Conservation (phyloP, 2,329 filamentous ascomycete genomes). For the Claviceps fusiformis region DNA sequence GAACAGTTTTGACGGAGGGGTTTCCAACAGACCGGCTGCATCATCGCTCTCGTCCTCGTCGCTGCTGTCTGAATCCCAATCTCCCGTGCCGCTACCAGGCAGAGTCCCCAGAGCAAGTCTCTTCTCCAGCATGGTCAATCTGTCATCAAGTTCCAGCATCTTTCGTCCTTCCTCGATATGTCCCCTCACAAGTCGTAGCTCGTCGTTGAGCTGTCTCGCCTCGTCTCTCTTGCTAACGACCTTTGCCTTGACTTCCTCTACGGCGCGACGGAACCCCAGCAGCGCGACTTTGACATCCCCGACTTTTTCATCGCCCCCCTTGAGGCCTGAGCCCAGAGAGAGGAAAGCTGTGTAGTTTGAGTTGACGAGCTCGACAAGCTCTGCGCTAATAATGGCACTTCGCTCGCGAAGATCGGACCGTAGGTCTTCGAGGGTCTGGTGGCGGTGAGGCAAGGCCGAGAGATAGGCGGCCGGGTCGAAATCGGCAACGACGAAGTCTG, state of each 20-base stretch:
- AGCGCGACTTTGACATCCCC: constrained; percentile 82
- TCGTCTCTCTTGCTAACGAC: constrained; percentile 53
- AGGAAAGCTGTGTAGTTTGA: constrained; percentile 89
- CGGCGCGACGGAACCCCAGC: constrained; percentile 70
- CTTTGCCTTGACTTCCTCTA: constrained; percentile 56
- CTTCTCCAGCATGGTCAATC: constrained; percentile 49
- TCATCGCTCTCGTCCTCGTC: constrained; percentile 25
- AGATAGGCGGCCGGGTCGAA: constrained; percentile 79
- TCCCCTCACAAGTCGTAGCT: constrained; percentile 50
- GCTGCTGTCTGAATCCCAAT: constrained; percentile 20
- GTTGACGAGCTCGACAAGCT: constrained; percentile 90
- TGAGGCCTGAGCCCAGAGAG: constrained; percentile 64
- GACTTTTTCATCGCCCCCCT: constrained; percentile 80
- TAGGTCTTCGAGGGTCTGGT: constrained; percentile 92
- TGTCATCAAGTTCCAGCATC: constrained; percentile 54
- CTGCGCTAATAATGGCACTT: constrained; percentile 64
- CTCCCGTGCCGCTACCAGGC: constrained; percentile 7
- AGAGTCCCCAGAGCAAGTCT: constrained; percentile 40
- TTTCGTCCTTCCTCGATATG: constrained; percentile 48
- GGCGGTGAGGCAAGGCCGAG: constrained; percentile 64
- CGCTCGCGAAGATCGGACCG: constrained; percentile 74
- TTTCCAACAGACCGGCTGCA: constrained; percentile 25
- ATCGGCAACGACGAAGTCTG: constrained; percentile 62
- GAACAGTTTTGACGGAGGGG: constrained; percentile 32
- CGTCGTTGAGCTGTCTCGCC: constrained; percentile 46